Percentiles rank a stretch among this genome's conserved stretches.
Conservation (phyloP, 2,329 filamentous ascomycete species). For the Alternaria arbusti region DNA sequence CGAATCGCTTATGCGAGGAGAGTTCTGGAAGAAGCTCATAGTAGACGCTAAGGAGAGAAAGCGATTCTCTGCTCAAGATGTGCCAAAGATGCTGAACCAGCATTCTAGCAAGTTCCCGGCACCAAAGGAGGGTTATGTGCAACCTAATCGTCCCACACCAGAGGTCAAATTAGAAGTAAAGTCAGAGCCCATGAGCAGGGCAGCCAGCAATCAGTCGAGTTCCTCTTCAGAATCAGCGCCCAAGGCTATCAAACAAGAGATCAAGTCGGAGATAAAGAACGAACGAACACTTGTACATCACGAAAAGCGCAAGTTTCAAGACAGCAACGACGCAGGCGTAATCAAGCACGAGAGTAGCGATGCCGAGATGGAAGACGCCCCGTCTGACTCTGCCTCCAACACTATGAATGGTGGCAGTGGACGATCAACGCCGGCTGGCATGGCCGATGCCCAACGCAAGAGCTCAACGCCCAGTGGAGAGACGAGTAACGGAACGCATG, state of each 20-base stretch:
- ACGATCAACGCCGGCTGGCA: slow-evolving; percentile 34
- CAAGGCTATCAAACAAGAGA: slow-evolving; percentile 21
- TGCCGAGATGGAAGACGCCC: slow-evolving; percentile 39
- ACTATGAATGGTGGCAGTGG: slow-evolving; percentile 31
- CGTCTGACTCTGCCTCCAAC: slow-evolving; percentile 31
- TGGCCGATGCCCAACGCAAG: slow-evolving; percentile 20
- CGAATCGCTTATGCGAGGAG: slow-evolving; percentile 80
- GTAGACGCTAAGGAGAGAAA: slow-evolving; percentile 77
- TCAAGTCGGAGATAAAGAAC: slow-evolving; percentile 30
- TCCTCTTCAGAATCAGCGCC: slow-evolving; percentile 13
- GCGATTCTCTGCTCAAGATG: slow-evolving; percentile 75
- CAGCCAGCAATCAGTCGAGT: slow-evolving; percentile 27
- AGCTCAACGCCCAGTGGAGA: slow-evolving; percentile 23
- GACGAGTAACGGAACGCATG: slow-evolving; percentile 11
- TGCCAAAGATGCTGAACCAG: slow-evolving; percentile 61
- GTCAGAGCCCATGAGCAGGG: slow-evolving; percentile 31
- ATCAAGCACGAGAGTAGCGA: slow-evolving; percentile 34
- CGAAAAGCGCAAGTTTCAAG: slow-evolving; percentile 77
- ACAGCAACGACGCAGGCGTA: slow-evolving; percentile 72
- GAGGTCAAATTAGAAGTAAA: slow-evolving; percentile 32
- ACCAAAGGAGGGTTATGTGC: slow-evolving; percentile 32
- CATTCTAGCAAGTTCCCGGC: slow-evolving; percentile 55
- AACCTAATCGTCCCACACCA: slow-evolving; percentile 24
- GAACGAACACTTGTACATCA: slow-evolving; percentile 74
- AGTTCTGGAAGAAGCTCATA: slow-evolving; percentile 89